Evolutionary conservation across 768 basidiomycete genomes (phyloP).

Genomic region (Pleurotus tuoliensis): DNA sequence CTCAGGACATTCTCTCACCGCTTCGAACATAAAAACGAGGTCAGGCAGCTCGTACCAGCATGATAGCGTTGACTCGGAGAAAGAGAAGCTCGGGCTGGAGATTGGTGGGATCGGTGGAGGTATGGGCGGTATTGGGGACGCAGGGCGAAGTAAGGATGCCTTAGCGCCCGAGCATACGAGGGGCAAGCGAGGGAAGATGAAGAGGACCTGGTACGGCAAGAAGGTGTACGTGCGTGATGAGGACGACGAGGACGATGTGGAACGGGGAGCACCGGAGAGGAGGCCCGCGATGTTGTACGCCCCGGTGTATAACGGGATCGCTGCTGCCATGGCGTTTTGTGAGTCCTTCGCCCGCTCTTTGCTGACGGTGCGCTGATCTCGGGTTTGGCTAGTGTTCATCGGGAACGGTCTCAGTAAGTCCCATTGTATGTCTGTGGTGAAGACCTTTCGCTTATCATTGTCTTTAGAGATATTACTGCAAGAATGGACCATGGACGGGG

Average conservation of each 20-base stretch:
- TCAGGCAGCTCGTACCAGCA: constrained; percentile 23
- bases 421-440: neutral
- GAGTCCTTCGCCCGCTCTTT: constrained; percentile 31
- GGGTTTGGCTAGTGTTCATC: constrained; percentile 49
- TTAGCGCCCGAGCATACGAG: neutral
- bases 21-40: constrained; percentile 15
- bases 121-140: neutral
- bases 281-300: constrained; percentile 48
- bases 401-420: constrained; percentile 55
- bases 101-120: neutral
- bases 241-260: constrained; percentile 22
- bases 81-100: neutral
- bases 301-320: constrained; percentile 63
- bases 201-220: constrained; percentile 60
- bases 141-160: neutral
- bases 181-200: constrained; percentile 21
- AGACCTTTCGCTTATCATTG: neutral
- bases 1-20: constrained; percentile 24
- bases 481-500: constrained; percentile 64
- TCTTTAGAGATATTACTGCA: constrained; percentile 44
- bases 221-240: constrained; percentile 32
- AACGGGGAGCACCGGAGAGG: constrained; percentile 14
- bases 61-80: neutral
- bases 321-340: constrained; percentile 54
- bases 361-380: constrained; percentile 31